Base-by-base conservation (phyloP, 2,329 filamentous ascomycete genomes). In the Penicillium griseofulvum region DNA sequence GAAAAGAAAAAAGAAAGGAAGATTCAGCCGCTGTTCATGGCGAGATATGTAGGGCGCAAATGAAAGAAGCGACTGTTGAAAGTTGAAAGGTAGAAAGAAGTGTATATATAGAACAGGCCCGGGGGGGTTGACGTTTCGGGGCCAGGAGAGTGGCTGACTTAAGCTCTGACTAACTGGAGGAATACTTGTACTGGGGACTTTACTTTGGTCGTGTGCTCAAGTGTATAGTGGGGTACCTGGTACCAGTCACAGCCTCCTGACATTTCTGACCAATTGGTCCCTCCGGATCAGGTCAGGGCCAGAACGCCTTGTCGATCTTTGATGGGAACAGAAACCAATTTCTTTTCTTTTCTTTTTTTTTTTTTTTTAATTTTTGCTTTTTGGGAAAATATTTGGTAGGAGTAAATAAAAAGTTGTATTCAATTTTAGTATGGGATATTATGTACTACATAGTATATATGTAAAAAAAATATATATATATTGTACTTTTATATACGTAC, bases 61-160 rank as follows among this genome's bases (percentile, higher is more conserved):
- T 26, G 48, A 54, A 45, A 53, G 41, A 56, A 42, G 57, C 49
- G 34, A 49, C 44, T 33, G 55, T 62, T 36, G 60, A 29, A 39
- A 44, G 54, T 36, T 47, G 34, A 39, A 39, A 31, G 49, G 41
- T 41, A 37, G 53, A 42, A 48, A 37, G 53, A 42, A 48, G 54
- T 49, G 51, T 54, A 55, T 53, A 54, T 55, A 48, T 53, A 53
- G 54, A 63, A 58, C 45, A 49, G 37, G n/a, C 38, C 26, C 26
- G 22, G 37, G 44, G 49, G 44, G 38, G 53, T 57, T 60, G 59
- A 62, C 61, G 59, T 60, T 63, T 57, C n/a, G 22, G 45, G 45
- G 45, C 50, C 59, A 63, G 61, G 59, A 56, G 57, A 59, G 52
- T 59, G 61, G 61, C 61, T 63, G 61, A 63, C 61, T 60, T 58